Conservation (phyloP, 352 stramenopile species). For the Pythium phragmitis region DNA sequence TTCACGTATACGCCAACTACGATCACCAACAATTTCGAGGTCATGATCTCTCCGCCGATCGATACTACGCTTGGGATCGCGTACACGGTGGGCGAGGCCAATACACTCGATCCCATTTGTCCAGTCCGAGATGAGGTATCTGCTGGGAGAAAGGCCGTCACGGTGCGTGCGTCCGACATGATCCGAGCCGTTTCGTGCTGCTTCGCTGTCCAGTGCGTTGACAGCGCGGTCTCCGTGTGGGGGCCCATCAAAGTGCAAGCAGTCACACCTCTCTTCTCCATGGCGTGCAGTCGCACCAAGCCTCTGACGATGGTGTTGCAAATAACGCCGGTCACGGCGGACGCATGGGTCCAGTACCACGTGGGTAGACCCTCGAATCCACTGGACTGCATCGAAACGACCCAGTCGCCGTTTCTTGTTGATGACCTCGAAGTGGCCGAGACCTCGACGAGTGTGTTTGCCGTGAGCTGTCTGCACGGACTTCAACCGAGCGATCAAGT, state of each 20-base stretch:
- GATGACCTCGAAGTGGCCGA: slow-evolving; percentile 24
- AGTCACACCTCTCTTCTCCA: slow-evolving; percentile 26
- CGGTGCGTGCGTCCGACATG: slow-evolving; percentile 38
- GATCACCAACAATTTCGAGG: slow-evolving; percentile 41
- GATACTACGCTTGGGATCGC: slow-evolving; percentile 24
- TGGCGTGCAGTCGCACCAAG: slow-evolving; percentile 27
- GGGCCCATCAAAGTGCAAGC: slow-evolving; percentile 27
- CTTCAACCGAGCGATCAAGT: slow-evolving; percentile 38
- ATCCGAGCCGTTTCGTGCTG: slow-evolving; percentile 56
- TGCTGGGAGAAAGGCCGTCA: slow-evolving; percentile 22
- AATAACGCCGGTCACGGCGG: slow-evolving; percentile 9
- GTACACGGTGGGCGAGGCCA: slow-evolving; percentile 29
- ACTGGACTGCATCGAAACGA: slow-evolving; percentile 16
- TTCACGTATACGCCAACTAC: slow-evolving; percentile 38
- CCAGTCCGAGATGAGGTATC: slow-evolving; percentile 20
- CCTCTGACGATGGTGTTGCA: slow-evolving; percentile 25
- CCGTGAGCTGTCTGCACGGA: slow-evolving; percentile 55
- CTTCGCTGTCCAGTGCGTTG: slow-evolving; percentile 21
- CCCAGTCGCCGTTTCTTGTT: slow-evolving; percentile 8
- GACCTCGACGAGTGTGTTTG: slow-evolving; percentile 32
- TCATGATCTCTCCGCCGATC: slow-evolving; percentile 35
- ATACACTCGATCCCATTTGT: slow-evolving; percentile 2
- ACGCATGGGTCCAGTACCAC: slow-evolving; percentile 31
- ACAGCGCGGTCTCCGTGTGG: slow-evolving; percentile 22
- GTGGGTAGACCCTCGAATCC: slow-evolving; percentile 3